phyloP scores from a whole-genome alignment of 2,329 filamentous ascomycete species.

The Boeremia exigua region DNA sequence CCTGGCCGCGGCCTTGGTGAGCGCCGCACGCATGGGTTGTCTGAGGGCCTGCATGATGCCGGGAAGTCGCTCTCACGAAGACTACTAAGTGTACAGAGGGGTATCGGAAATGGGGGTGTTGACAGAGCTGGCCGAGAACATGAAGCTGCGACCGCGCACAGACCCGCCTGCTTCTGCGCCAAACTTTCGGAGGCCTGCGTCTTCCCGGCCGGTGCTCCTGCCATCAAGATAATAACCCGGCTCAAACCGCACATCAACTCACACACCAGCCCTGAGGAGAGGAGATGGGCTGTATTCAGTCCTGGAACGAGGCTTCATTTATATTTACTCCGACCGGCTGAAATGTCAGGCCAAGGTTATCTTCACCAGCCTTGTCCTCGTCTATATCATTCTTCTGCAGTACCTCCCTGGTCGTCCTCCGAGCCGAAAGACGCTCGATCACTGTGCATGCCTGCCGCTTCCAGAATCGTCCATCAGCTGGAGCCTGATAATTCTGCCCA shows the following conservation, averaged over 20 bases:
- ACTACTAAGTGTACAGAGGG: conserved; percentile 21
- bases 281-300: too few species aligned
- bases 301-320: too few species aligned
- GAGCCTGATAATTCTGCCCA: too few species aligned
- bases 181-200: conserved; percentile 5
- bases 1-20: conserved; percentile 71
- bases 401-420: too few species aligned
- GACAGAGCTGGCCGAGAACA: conserved; percentile 25
- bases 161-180: conserved; percentile 10
- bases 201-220: conserved; percentile 7
- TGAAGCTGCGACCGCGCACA: conserved; percentile 29
- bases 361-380: too few species aligned
- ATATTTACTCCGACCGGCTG: too few species aligned
- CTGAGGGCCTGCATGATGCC: conserved; percentile 83
- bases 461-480: too few species aligned
- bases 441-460: too few species aligned
- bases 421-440: too few species aligned
- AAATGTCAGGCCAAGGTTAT: too few species aligned
- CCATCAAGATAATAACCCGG: conserved; percentile 19
- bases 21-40: conserved; percentile 72
- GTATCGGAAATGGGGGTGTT: conserved; percentile 25
- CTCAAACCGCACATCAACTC: neutral
- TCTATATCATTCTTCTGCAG: too few species aligned
- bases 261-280: too few species aligned
- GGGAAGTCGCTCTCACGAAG: conserved; percentile 19